A percentile compares a stretch with the other conserved stretches of the same genome.
Conservation (phyloP, 2,329 filamentous ascomycete genomes). For the Pleomassaria siparia region DNA sequence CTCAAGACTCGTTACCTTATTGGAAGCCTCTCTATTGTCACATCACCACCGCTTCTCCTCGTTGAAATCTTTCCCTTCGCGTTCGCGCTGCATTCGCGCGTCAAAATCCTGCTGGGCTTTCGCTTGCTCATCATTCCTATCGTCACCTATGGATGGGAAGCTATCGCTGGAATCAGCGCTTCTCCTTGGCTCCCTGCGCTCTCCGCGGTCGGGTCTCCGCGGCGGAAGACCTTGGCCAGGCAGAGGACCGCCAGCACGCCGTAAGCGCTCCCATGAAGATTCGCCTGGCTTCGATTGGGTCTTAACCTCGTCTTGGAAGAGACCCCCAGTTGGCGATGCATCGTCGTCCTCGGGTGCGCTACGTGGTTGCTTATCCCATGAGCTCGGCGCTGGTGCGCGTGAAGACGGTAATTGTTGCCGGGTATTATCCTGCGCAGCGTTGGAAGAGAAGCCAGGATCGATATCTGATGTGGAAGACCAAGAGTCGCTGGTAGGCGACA, state of each 20-base stretch:
- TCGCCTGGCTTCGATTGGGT: conserved; percentile 27
- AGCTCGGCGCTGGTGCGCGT: conserved; percentile 5
- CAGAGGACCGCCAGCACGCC: conserved; percentile 31
- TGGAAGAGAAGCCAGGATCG: conserved; percentile 32
- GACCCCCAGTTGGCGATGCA: conserved; percentile 40
- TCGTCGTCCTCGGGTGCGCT: conserved; percentile 29
- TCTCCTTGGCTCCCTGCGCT: conserved; percentile 28
- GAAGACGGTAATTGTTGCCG: neutral
- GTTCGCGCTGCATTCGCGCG: conserved; percentile 51
- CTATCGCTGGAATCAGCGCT: conserved; percentile 41
- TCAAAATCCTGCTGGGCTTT: conserved; percentile 56
- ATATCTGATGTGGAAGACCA: conserved; percentile 19
- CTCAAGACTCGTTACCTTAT: no score
- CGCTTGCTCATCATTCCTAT: conserved; percentile 45
- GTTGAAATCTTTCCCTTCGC: conserved; percentile 49
- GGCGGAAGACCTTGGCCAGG: conserved; percentile 15
- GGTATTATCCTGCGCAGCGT: conserved; percentile 16
- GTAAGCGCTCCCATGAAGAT: conserved; percentile 49
- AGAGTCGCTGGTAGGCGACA: conserved; percentile 43
- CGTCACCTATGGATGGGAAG: conserved; percentile 51
- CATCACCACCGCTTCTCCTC: conserved; percentile 36
- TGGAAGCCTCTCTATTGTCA: neutral
- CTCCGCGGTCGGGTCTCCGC: conserved; percentile 18
- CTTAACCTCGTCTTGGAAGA: conserved; percentile 36
- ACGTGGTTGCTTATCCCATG: conserved; percentile 21